Conservation (phyloP, 129 eudicot genomes). For the Flaveria robusta region DNA sequence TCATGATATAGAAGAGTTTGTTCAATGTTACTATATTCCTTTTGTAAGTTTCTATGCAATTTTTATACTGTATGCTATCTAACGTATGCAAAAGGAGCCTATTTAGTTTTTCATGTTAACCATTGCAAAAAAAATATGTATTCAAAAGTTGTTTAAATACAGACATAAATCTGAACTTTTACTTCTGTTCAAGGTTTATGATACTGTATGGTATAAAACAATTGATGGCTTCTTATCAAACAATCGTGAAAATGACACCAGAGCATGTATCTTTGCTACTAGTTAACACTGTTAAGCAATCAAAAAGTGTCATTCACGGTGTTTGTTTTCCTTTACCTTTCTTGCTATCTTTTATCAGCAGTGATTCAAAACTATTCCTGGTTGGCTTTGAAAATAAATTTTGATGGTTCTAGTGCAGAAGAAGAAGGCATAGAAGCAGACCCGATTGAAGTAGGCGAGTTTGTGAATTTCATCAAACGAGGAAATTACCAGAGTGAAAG, state of each 20-base stretch:
- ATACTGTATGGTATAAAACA: not conserved
- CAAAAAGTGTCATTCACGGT: not conserved
- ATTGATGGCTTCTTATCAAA: conserved; percentile 18
- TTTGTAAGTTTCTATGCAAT: not conserved
- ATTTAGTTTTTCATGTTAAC: not conserved
- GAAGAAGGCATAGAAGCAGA: conserved; percentile 84
- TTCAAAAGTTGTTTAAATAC: not conserved
- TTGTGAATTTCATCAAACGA: conserved; percentile 68
- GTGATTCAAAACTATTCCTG: conserved; percentile 6
- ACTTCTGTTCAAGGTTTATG: conserved; percentile 9
- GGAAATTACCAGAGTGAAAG: conserved; percentile 75
- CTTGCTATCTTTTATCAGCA: conserved; percentile 14
- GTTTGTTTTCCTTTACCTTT: not conserved
- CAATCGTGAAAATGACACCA: not conserved
- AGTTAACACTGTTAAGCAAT: not conserved
- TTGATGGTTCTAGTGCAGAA: conserved; percentile 71
- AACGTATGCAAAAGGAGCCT: not conserved
- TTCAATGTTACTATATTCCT: not conserved
- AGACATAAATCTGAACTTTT: not conserved
- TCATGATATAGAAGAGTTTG: conserved; percentile 1
- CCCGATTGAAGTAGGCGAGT: conserved; percentile 67
- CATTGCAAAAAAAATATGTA: not conserved
- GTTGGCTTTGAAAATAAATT: conserved; percentile 19
- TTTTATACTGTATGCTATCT: not conserved
- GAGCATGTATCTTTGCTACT: not conserved